Conservation (phyloP, 345 rosid species). For the Garcia nutans region DNA sequence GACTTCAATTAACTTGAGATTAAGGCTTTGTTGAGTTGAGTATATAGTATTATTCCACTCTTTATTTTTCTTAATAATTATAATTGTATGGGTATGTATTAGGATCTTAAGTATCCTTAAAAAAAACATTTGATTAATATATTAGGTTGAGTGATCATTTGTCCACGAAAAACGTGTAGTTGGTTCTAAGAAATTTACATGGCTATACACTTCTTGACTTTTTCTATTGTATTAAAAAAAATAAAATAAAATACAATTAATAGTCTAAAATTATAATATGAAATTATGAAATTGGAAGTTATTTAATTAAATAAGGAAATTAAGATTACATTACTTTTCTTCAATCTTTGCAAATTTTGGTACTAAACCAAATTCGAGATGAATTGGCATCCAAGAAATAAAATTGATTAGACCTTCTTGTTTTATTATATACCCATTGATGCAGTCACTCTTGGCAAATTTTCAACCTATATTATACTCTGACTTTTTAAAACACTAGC, state of each 20-base stretch:
- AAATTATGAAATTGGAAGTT: too few species aligned
- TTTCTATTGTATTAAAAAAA: too few species aligned
- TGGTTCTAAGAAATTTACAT: conserved; percentile 29
- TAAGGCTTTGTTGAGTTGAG: too few species aligned
- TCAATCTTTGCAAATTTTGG: background rate
- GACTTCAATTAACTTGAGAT: too few species aligned
- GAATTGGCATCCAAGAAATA: background rate
- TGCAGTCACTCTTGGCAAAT: background rate
- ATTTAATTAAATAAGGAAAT: too few species aligned
- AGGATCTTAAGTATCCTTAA: background rate
- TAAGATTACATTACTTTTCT: background rate
- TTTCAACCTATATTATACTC: background rate
- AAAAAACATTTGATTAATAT: conserved; percentile 18
- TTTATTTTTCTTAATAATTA: background rate
- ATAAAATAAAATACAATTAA: background rate
- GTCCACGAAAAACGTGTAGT: conserved; percentile 18
- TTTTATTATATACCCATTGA: background rate
- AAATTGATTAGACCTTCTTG: background rate
- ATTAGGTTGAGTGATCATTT: conserved; percentile 2
- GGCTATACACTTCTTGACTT: conserved; percentile 30
- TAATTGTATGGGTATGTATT: background rate
- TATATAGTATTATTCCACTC: conserved; percentile 16
- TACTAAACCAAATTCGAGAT: background rate
- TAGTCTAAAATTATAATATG: too few species aligned
- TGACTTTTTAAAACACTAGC: too few species aligned